Base-by-base conservation (phyloP, 2,329 filamentous ascomycete genomes). In the Aspergillus carbonarius region DNA sequence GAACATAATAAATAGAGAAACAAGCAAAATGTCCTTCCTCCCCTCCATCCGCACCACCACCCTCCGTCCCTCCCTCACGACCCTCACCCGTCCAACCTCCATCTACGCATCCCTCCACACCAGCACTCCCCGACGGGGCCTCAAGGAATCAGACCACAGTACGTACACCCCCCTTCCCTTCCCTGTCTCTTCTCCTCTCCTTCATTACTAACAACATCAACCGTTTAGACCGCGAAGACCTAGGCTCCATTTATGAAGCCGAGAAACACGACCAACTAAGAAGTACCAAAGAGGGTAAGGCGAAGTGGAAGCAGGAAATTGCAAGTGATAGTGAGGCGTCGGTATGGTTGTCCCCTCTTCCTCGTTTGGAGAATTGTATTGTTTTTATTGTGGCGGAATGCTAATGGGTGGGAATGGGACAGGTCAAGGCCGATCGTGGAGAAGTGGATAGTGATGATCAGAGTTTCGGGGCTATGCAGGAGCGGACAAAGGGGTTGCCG, bases 301-400 rank as follows among this genome's bases (percentile, higher is more conserved):
- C 82, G 54, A 83, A 91, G 71, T 95, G 91, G 91, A 89, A 90
- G 77, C 82, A 88, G 20, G 87, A 89, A 72, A 81, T 96, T 51
- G 90, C 91, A 3, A 90, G 87, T 51, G 86, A 91, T 75, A 90
- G 88, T 75, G 91, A 96, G 80, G 89, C 90, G 73, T 85, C 85
- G 66, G 82, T 95, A 77, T 64, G 82, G 75, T 57, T 40, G 27
- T 32, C 35, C n/a, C n/a, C n/a, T n/a, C n/a, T n/a, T n/a, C n/a
- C n/a, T n/a, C n/a, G n/a, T n/a, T n/a, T n/a, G n/a, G n/a, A n/a
- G n/a, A n/a, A n/a, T n/a, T n/a, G n/a, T n/a, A n/a, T n/a, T n/a
- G n/a, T n/a, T n/a, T n/a, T n/a, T n/a, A n/a, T n/a, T n/a, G n/a
- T n/a, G n/a, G n/a, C n/a, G n/a, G n/a, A n/a, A 52, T 51, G 30